phyloP scores from a whole-genome alignment of 2,329 filamentous ascomycete species.

The Microdochium bolleyi region DNA sequence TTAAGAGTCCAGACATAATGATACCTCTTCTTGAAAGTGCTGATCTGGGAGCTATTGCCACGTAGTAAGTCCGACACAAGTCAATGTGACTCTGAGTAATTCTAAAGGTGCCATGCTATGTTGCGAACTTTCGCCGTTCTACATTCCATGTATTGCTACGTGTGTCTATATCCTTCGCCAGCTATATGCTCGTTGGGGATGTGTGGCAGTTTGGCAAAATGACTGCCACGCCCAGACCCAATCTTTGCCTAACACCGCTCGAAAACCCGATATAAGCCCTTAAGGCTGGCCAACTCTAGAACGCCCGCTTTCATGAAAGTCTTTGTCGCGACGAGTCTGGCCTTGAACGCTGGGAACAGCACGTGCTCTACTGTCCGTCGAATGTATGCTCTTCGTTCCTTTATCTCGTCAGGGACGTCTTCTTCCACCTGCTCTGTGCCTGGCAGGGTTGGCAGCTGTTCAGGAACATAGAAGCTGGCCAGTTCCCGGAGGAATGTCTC shows the following conservation, averaged over 20 bases:
- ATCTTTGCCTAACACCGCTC: conserved; percentile 62
- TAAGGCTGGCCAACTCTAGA: conserved; percentile 83
- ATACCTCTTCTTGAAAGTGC: no score
- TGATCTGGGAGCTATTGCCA: no score
- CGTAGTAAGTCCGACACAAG: no score
- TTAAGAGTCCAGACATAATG: no score
- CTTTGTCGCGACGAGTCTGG: conserved; percentile 74
- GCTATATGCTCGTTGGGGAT: neutral
- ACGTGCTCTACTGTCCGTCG: conserved; percentile 71
- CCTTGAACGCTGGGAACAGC: conserved; percentile 83
- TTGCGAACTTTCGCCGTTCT: no score
- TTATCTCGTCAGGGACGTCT: conserved; percentile 39
- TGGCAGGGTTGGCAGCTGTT: conserved; percentile 56
- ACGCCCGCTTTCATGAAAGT: conserved; percentile 65
- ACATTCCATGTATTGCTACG: no score
- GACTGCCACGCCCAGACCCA: conserved; percentile 14
- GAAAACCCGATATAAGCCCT: conserved; percentile 89
- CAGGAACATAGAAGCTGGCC: conserved; percentile 84
- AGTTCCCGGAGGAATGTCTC: conserved; percentile 77
- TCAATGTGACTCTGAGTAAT: no score
- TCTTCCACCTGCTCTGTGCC: conserved; percentile 25
- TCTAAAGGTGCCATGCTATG: no score
- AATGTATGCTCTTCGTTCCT: conserved; percentile 59
- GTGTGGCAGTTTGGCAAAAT: conserved; percentile 1
- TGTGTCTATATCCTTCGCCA: neutral